Base-by-base conservation (phyloP, 345 rosid genomes). In the Acer negundo region DNA sequence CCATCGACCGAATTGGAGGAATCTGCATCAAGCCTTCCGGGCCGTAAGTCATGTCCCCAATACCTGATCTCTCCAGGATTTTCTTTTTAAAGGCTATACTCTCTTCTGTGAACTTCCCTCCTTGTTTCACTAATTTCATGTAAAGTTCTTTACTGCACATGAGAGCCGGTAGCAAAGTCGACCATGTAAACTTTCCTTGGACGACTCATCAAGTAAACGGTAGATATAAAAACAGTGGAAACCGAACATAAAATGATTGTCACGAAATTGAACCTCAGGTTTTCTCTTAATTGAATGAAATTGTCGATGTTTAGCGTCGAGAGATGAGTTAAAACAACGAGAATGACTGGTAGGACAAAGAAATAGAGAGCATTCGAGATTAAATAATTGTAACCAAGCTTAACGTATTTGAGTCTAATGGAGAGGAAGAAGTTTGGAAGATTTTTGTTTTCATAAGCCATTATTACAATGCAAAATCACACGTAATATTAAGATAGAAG, bases 331-430 rank as follows among this genome's bases (percentile, higher is more conserved):
- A 73, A 44, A 5, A 72, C 42, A 5, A 62, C 46, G 24, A 12
- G 31, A 38, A 83, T 28, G 10, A 80, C 22, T 3, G 83, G 79
- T 19, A 75, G 26, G 12, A 83, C 80, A 24, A 83, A 19, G 20
- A 83, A 53, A 47, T 77, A 83, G 62, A 74, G 22, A 59, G 81
- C 81, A 28, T 70, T 83, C 74, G 83, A 77, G 81, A 83, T 80
- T 15, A 84, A 65, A 75, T 82, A 82, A 75, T 86, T 87, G 74
- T 75, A 84, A 26, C 84, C 85, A 23, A 86, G 85, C 74, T 84
- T 84, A 12, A 80, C 84, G 64, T 84, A 75, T 76, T 84, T 86
- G 74, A 82, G 85, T 42, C 24, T 74, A 2, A 84, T 53, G 8
- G 84, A 84, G 19, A 73, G 59, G 69, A 77, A 74, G 73, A 81